These are phyloP conservation scores for Candida sp. DNA, from an alignment of 1,139 yeast genomes.

Conservation along the genomic window DNA sequence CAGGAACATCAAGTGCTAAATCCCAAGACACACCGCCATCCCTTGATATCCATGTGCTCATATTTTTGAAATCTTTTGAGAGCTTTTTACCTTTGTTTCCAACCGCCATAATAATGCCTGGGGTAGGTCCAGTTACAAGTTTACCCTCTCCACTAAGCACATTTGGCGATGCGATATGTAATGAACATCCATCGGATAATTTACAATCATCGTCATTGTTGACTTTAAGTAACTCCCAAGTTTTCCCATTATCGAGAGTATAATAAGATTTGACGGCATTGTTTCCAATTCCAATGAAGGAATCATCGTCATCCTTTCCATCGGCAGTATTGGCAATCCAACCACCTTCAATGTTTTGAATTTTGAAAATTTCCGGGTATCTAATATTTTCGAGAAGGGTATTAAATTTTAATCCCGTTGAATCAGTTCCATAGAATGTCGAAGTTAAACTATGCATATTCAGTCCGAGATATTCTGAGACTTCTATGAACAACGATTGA, in stretches of 20 bases:
- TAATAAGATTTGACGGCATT: constrained; percentile 24
- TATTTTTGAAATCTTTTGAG: constrained; percentile 16
- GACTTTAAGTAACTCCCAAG: constrained; percentile 54
- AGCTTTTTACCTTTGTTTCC: constrained; percentile 49
- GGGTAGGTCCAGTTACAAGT: constrained; percentile 62
- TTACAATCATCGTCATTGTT: constrained; percentile 45
- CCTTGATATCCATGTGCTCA: constrained; percentile 62
- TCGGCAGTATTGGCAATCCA: constrained; percentile 53
- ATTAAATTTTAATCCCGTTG: constrained; percentile 56
- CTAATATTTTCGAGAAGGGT: constrained; percentile 43
- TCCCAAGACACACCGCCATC: constrained; percentile 81
- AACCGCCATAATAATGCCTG: constrained; percentile 65
- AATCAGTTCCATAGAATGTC: constrained; percentile 57
- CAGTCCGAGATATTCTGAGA: constrained; percentile 27
- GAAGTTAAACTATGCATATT: constrained; percentile 19
- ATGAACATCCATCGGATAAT: constrained; percentile 46
- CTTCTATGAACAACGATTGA: constrained; percentile 52
- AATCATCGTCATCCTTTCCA: constrained; percentile 12
- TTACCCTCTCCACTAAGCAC: constrained; percentile 56
- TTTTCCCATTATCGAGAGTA: constrained; percentile 62
- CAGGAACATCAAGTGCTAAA: constrained; percentile 51
- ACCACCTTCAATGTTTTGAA: constrained; percentile 66
- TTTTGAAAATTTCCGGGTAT: constrained; percentile 44
- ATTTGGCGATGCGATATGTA: constrained; percentile 51
- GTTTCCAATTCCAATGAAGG: constrained; percentile 29